phyloP scores from a whole-genome alignment of 495 filamentous ascomycete genomes.

The Podospora didyma region DNA sequence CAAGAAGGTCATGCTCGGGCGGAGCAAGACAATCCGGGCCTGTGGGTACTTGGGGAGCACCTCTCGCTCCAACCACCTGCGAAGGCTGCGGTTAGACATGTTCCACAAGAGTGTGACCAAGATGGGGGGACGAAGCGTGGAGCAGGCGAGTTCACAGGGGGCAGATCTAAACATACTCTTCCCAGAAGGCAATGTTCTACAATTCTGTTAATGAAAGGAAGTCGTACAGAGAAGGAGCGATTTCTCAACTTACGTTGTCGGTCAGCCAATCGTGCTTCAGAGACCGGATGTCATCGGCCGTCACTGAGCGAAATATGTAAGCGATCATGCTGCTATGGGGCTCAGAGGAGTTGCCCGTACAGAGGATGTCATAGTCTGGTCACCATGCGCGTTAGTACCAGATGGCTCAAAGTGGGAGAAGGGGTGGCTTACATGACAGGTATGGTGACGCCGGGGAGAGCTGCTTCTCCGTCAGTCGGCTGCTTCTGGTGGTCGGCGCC shows the following conservation, averaged over 20 bases:
- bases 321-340: background rate
- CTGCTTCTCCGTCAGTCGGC: slow-evolving; percentile 11
- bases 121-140: background rate
- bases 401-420: background rate
- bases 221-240: background rate
- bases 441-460: slow-evolving; percentile 35
- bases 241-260: slow-evolving; percentile 71
- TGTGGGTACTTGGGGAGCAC: slow-evolving; percentile 68
- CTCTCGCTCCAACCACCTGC: slow-evolving; percentile 86
- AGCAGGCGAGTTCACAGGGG: background rate
- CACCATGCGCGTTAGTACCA: background rate
- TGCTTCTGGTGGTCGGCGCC: background rate
- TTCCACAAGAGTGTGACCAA: background rate
- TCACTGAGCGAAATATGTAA: slow-evolving; percentile 29
- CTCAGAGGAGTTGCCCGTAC: slow-evolving; percentile 24
- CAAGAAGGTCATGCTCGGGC: slow-evolving; percentile 91
- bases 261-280: slow-evolving; percentile 95
- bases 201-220: slow-evolving; percentile 4
- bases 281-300: slow-evolving; percentile 74
- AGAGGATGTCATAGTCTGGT: slow-evolving; percentile 41
- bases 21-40: slow-evolving; percentile 84
- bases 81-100: slow-evolving; percentile 4
- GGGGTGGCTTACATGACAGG: slow-evolving; percentile 37
- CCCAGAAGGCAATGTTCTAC: slow-evolving; percentile 92
- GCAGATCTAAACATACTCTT: slow-evolving; percentile 63